A percentile compares a stretch with the other conserved stretches of the same genome.
These are phyloP conservation scores for Didymella keratinophila DNA, from an alignment of 2,329 filamentous ascomycete genomes.

Conservation along the genomic window DNA sequence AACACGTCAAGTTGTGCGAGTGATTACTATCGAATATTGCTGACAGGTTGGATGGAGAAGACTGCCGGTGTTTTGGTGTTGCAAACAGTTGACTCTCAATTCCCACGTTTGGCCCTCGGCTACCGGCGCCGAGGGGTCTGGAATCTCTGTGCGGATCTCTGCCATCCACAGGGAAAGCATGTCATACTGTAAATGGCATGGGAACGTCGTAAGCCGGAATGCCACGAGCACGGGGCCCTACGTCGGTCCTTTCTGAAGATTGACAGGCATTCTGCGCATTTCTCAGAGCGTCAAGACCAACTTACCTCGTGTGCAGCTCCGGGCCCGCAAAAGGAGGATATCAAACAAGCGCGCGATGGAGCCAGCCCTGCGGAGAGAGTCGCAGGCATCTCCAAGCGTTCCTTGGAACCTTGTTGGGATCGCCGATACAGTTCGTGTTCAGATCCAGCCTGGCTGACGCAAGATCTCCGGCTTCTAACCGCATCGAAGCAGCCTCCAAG, in stretches of 20 bases:
- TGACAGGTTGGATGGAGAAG: not conserved
- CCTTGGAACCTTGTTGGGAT: conserved; percentile 14
- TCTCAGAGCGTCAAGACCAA: not conserved
- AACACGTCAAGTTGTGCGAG: not conserved
- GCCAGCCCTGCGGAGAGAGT: conserved; percentile 8
- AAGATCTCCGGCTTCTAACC: conserved; percentile 7
- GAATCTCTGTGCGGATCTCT: conserved; percentile 5
- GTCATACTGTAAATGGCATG: not conserved
- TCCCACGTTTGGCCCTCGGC: not conserved
- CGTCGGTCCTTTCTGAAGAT: not conserved
- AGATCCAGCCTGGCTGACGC: conserved; percentile 11
- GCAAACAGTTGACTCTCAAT: conserved; percentile 8
- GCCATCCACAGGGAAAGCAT: no score
- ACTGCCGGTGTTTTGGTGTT: conserved; percentile 5
- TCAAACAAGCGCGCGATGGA: not conserved
- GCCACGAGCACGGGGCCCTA: conserved; percentile 15
- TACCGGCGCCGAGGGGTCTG: conserved; percentile 3
- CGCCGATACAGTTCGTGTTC: conserved; percentile 12
- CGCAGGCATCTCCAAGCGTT: conserved; percentile 1
- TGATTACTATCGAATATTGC: not conserved
- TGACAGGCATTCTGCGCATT: not conserved
- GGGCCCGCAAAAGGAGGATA: not conserved
- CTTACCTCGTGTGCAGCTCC: not conserved
- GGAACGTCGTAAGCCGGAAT: conserved; percentile 4
- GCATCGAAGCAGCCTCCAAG: not conserved